These are phyloP conservation scores for Hirsutella thompsonii DNA, from an alignment of 2,329 filamentous ascomycete genomes.

Conservation along the genomic window DNA sequence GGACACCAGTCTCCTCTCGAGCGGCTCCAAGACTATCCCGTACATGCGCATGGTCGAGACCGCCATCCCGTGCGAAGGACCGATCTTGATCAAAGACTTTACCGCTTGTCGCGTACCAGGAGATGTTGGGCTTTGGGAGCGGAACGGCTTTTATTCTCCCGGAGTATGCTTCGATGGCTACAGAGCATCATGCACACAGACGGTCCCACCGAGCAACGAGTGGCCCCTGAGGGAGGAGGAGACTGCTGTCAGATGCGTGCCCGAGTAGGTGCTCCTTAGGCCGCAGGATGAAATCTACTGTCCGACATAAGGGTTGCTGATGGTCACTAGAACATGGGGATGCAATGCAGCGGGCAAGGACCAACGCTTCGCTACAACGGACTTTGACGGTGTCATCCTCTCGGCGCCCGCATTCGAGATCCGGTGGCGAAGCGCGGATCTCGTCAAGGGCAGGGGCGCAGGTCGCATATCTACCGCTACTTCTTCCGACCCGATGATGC, in stretches of 20 bases:
- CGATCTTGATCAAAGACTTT: constrained; percentile 10
- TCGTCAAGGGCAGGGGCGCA: constrained; percentile 3
- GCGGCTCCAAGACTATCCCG: constrained; percentile 6
- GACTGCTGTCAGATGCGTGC: constrained; percentile 15
- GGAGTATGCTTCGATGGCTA: constrained; percentile 17
- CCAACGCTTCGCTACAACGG: constrained; percentile 10
- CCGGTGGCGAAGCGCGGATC: constrained; percentile 12
- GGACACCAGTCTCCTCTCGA: constrained; percentile 4
- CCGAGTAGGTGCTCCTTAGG: constrained; percentile 6
- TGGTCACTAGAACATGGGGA: constrained; percentile 7
- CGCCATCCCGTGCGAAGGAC: constrained; percentile 9
- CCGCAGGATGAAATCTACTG: too few relatives aligned
- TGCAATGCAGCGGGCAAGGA: constrained; percentile 10
- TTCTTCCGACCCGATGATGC: background rate
- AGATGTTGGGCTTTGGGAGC: constrained; percentile 11
- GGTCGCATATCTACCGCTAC: background rate
- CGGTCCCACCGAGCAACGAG: constrained; percentile 4
- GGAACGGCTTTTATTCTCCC: constrained; percentile 16
- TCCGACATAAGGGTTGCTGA: too few relatives aligned
- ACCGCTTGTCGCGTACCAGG: constrained; percentile 10
- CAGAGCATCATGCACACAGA: constrained; percentile 12
- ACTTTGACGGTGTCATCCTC: constrained; percentile 9
- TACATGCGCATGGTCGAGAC: constrained; percentile 12
- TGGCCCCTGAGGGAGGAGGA: constrained; percentile 12
- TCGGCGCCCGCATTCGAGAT: constrained; percentile 18